These are phyloP conservation scores for Mariannaea sp. DNA, from an alignment of 2,329 filamentous ascomycete genomes.

Conservation along the genomic window DNA sequence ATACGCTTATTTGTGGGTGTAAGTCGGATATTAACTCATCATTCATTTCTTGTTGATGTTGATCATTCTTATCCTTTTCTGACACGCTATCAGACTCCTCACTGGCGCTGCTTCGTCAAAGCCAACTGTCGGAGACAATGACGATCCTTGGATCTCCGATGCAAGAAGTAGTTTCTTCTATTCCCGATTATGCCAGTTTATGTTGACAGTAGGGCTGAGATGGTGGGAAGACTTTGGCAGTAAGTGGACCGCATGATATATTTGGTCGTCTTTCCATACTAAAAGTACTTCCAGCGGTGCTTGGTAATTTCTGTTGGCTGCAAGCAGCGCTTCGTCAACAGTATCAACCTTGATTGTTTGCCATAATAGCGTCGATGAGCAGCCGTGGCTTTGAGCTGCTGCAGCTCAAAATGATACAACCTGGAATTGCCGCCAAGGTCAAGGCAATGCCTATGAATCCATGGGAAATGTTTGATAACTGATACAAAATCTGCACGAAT, in stretches of 20 bases:
- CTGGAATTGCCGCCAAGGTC: too few relatives aligned
- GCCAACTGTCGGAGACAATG: not conserved
- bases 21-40: not conserved
- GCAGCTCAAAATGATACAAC: too few relatives aligned
- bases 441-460: too few relatives aligned
- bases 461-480: too few relatives aligned
- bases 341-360: too few relatives aligned
- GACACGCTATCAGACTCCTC: conserved; percentile 1
- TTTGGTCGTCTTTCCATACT: not conserved
- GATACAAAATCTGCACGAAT: too few relatives aligned
- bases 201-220: conserved; percentile 6
- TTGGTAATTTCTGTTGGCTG: conserved; percentile 10
- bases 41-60: not conserved
- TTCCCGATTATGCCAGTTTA: conserved; percentile 10
- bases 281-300: not conserved
- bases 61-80: too few relatives aligned
- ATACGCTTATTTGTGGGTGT: conserved; percentile 8
- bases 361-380: too few relatives aligned
- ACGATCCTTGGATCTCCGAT: conserved; percentile 1
- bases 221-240: conserved; percentile 13
- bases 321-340: conserved; percentile 5
- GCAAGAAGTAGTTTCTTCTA: conserved; percentile 10
- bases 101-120: conserved; percentile 4
- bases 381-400: too few relatives aligned
- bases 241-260: not conserved